Evolutionary conservation across 495 filamentous ascomycete species (phyloP).

Genomic region (Jackrogersella multiformis): DNA sequence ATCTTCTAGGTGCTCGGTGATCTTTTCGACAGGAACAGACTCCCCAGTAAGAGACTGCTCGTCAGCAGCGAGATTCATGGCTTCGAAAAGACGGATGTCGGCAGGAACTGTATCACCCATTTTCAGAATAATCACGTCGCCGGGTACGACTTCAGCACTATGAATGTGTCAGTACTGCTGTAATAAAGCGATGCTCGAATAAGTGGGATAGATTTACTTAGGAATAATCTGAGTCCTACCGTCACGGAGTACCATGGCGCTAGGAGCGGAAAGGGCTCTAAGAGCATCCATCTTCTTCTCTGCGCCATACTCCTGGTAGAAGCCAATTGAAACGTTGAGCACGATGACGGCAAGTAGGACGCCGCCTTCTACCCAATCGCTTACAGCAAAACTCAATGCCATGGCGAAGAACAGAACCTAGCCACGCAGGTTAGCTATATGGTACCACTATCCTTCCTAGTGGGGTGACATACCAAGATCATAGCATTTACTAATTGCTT

Average conservation of each 20-base stretch:
- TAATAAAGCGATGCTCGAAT: background rate
- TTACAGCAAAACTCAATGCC: slow-evolving; percentile 80
- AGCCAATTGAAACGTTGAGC: slow-evolving; percentile 81
- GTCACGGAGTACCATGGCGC: slow-evolving; percentile 78
- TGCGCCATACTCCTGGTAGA: slow-evolving; percentile 84
- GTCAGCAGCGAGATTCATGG: slow-evolving; percentile 79
- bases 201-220: slow-evolving; percentile 50
- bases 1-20: slow-evolving; percentile 51
- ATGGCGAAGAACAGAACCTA: slow-evolving; percentile 86
- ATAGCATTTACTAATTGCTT: slow-evolving; percentile 75
- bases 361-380: slow-evolving; percentile 83
- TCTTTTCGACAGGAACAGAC: slow-evolving; percentile 67
- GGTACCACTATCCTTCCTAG: background rate
- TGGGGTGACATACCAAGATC: slow-evolving; percentile 62
- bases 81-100: slow-evolving; percentile 76
- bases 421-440: slow-evolving; percentile 17
- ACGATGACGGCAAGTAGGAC: slow-evolving; percentile 84
- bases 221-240: slow-evolving; percentile 71
- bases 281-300: slow-evolving; percentile 89
- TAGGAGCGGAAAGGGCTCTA: slow-evolving; percentile 78
- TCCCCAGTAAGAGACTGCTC: slow-evolving; percentile 78
- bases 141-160: slow-evolving; percentile 79
- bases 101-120: slow-evolving; percentile 87
- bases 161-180: slow-evolving; percentile 19
- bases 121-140: slow-evolving; percentile 81